These are phyloP conservation scores for Hypoxylon sp. DNA, from an alignment of 2,329 filamentous ascomycete species.

Conservation along the genomic window DNA sequence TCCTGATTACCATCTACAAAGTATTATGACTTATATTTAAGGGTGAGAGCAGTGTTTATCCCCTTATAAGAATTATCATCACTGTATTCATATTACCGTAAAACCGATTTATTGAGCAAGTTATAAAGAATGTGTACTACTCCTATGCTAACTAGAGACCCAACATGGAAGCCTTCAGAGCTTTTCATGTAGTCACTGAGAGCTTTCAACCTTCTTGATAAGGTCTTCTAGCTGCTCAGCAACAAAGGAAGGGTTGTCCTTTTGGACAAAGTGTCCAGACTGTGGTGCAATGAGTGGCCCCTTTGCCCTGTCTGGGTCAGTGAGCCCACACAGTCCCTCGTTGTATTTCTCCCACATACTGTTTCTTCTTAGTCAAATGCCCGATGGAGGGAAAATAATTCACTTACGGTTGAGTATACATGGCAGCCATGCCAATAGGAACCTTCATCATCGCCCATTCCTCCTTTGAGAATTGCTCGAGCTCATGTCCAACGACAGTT, in stretches of 20 bases:
- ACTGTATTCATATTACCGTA: too few relatives aligned
- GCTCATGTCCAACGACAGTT: constrained; percentile 53
- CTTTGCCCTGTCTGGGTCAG: constrained; percentile 47
- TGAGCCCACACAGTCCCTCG: constrained; percentile 50
- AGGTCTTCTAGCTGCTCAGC: constrained; percentile 43
- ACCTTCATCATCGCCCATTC: constrained; percentile 53
- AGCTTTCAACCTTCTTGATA: constrained; percentile 43
- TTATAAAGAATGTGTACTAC: too few relatives aligned
- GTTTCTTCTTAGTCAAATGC: constrained; percentile 26
- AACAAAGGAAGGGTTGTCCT: constrained; percentile 52
- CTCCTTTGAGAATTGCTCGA: constrained; percentile 50
- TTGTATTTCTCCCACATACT: constrained; percentile 56
- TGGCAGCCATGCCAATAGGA: constrained; percentile 50
- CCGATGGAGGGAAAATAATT: background rate
- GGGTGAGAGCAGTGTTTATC: too few relatives aligned
- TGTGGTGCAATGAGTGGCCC: constrained; percentile 51
- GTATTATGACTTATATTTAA: too few relatives aligned
- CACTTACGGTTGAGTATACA: constrained; percentile 54
- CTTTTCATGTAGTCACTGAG: constrained; percentile 19
- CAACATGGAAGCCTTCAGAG: too few relatives aligned
- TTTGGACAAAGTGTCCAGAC: constrained; percentile 55
- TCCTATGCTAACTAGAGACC: too few relatives aligned
- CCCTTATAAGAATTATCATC: too few relatives aligned
- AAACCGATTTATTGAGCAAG: too few relatives aligned
- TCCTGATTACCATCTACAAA: too few relatives aligned